Evolutionary conservation across 2,329 filamentous ascomycete genomes (phyloP).

Genomic region (Phyllosticta citriasiana): DNA sequence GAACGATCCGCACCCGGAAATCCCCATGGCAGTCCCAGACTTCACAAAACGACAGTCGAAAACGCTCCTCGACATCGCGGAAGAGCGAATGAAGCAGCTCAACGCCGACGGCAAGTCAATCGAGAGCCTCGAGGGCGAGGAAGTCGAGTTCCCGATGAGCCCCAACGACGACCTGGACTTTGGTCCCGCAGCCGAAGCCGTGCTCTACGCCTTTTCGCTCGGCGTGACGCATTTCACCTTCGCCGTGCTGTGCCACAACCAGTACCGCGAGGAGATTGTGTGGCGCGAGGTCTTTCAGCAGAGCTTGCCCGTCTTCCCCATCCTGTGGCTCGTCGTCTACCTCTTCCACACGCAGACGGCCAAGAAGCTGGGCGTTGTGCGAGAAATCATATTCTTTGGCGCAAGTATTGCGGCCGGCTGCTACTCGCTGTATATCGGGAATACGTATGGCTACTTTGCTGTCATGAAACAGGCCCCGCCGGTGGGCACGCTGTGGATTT

Average conservation of each 20-base stretch:
- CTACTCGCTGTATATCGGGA: constrained; percentile 74
- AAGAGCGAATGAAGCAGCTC: constrained; percentile 44
- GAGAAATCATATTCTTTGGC: constrained; percentile 51
- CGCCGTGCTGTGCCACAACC: constrained; percentile 68
- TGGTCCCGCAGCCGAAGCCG: constrained; percentile 36
- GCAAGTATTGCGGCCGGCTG: constrained; percentile 56
- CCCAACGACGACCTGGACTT: constrained; percentile 33
- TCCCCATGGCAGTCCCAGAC: constrained; percentile 55
- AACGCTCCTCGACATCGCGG: constrained; percentile 65
- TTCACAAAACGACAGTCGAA: constrained; percentile 47
- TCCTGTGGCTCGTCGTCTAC: constrained; percentile 37
- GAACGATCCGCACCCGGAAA: constrained; percentile 15
- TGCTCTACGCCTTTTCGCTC: constrained; percentile 47
- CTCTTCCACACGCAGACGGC: constrained; percentile 32
- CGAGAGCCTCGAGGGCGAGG: constrained; percentile 5
- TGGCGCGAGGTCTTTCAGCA: constrained; percentile 48
- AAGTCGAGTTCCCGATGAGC: constrained; percentile 12
- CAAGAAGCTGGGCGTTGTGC: constrained; percentile 33
- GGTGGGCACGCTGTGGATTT: constrained; percentile 83
- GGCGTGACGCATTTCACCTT: constrained; percentile 67
- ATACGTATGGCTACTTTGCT: constrained; percentile 68
- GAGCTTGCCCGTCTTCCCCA: constrained; percentile 35
- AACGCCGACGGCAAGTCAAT: constrained; percentile 39
- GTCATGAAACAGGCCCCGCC: constrained; percentile 91
- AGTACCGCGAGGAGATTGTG: constrained; percentile 59